Percentiles rank a stretch among this genome's conserved stretches.
phyloP scores from a whole-genome alignment of 164 flowering plant species.

The Chloranthus sessilifolius region DNA sequence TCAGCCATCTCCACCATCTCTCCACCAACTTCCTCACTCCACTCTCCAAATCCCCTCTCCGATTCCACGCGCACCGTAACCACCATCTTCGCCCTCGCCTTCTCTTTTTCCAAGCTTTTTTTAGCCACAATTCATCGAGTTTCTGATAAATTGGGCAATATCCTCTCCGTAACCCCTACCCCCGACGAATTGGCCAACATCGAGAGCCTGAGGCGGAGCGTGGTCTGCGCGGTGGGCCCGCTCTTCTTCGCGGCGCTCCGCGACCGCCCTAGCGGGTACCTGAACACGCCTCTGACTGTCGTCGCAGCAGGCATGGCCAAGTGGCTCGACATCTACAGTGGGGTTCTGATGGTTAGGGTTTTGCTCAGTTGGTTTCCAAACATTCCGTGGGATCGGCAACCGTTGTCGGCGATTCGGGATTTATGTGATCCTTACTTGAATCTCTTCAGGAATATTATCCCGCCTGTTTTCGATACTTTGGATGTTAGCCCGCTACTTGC shows the following conservation, averaged over 20 bases:
- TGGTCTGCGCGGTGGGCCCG: slow-evolving; percentile 43
- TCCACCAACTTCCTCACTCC: background rate
- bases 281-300: slow-evolving; percentile 74
- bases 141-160: slow-evolving; percentile 9
- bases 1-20: too few species aligned
- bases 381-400: slow-evolving; percentile 94
- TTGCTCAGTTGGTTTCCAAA: slow-evolving; percentile 99
- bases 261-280: slow-evolving; percentile 32
- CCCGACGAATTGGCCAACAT: slow-evolving; percentile 21
- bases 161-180: slow-evolving; percentile 19
- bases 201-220: slow-evolving; percentile 13
- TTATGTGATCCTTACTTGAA: slow-evolving; percentile 89
- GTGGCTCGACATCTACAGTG: slow-evolving; percentile 91
- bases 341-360: slow-evolving; percentile 86
- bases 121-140: slow-evolving; percentile 5
- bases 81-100: slow-evolving; percentile 30
- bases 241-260: slow-evolving; percentile 59
- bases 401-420: slow-evolving; percentile 80
- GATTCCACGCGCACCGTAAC: slow-evolving; percentile 56
- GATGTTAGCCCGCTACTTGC: slow-evolving; percentile 90
- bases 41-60: slow-evolving; percentile 11
- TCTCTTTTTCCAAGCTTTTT: slow-evolving; percentile 24
- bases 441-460: slow-evolving; percentile 77
- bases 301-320: slow-evolving; percentile 83
- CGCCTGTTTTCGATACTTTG: slow-evolving; percentile 69